These are phyloP conservation scores for Porogramme epimiltina DNA, from an alignment of 1,284 basidiomycete genomes.

Conservation along the genomic window DNA sequence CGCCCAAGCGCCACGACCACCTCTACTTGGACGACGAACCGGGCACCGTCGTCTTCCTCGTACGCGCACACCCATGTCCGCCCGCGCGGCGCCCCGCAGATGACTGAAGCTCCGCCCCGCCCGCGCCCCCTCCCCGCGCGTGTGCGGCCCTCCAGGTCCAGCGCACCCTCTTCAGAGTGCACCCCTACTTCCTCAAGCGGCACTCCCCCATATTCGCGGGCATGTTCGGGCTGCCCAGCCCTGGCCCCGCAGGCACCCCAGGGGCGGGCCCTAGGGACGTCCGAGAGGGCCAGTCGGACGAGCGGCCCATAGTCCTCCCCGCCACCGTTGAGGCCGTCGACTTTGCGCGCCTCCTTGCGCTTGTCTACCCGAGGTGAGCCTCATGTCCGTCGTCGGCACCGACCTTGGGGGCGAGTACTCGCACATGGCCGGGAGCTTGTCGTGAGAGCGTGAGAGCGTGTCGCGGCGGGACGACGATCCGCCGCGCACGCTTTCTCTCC, in stretches of 20 bases:
- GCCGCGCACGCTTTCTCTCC: too few species aligned
- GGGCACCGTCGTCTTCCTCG: conserved; percentile 22
- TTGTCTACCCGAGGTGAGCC: conserved; percentile 36
- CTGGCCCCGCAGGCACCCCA: too few species aligned
- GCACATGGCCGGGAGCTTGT: not conserved
- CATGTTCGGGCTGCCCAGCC: conserved; percentile 21
- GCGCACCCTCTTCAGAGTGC: conserved; percentile 28
- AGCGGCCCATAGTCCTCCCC: conserved; percentile 31
- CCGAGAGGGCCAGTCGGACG: conserved; percentile 33
- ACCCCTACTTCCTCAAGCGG: conserved; percentile 26
- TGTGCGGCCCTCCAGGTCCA: conserved; percentile 24
- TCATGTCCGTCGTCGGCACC: too few species aligned
- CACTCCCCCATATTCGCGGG: conserved; percentile 25
- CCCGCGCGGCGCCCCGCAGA: not conserved
- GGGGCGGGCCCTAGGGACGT: too few species aligned
- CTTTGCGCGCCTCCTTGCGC: conserved; percentile 34
- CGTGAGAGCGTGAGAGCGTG: too few species aligned
- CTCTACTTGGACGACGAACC: conserved; percentile 27
- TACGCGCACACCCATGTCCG: conserved; percentile 4
- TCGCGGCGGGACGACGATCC: too few species aligned
- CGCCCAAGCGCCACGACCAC: conserved; percentile 16
- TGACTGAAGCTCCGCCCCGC: not conserved
- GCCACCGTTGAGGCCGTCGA: conserved; percentile 30
- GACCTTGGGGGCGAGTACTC: not conserved
- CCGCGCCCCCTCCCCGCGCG: not conserved